phyloP scores from a whole-genome alignment of 2,329 filamentous ascomycete species.

The Ramularia endophylla region DNA sequence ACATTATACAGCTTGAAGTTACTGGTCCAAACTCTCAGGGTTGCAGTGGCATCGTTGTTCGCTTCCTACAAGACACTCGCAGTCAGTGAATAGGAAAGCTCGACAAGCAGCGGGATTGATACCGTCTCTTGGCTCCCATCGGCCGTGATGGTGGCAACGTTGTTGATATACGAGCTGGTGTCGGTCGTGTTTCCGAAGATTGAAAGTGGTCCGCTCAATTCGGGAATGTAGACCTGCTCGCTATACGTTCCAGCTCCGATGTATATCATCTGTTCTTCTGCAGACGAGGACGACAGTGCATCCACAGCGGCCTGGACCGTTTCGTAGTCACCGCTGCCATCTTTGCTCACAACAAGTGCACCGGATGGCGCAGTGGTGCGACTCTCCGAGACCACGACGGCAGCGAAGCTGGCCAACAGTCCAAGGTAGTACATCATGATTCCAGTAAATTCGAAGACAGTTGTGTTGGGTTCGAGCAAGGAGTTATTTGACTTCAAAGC shows the following conservation, averaged over 20 bases:
- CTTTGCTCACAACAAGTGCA: slow-evolving; percentile 44
- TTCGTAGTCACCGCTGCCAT: slow-evolving; percentile 36
- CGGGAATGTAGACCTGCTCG: slow-evolving; percentile 53
- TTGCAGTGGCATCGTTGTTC: slow-evolving; percentile 51
- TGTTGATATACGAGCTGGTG: slow-evolving; percentile 47
- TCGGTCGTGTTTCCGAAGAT: slow-evolving; percentile 56
- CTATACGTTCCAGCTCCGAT: slow-evolving; percentile 55
- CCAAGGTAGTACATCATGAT: slow-evolving; percentile 10
- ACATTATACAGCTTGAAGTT: slow-evolving; percentile 59
- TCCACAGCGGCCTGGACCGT: slow-evolving; percentile 53
- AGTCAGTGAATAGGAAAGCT: not conserved
- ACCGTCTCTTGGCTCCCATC: slow-evolving; percentile 41
- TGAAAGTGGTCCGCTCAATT: slow-evolving; percentile 45
- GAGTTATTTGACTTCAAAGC: no score
- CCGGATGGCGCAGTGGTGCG: slow-evolving; percentile 45
- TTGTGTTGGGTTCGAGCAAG: no score
- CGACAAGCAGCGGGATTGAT: not conserved
- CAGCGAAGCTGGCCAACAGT: slow-evolving; percentile 11
- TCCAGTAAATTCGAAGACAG: no score
- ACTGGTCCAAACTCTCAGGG: slow-evolving; percentile 42
- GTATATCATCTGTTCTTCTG: slow-evolving; percentile 54
- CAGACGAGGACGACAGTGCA: slow-evolving; percentile 49
- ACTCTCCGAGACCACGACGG: slow-evolving; percentile 23
- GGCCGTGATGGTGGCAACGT: slow-evolving; percentile 53
- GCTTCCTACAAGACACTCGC: slow-evolving; percentile 22